Evolutionary conservation across 2,329 filamentous ascomycete genomes (phyloP).

Genomic region (Phaeosphaeriaceae sp.): DNA sequence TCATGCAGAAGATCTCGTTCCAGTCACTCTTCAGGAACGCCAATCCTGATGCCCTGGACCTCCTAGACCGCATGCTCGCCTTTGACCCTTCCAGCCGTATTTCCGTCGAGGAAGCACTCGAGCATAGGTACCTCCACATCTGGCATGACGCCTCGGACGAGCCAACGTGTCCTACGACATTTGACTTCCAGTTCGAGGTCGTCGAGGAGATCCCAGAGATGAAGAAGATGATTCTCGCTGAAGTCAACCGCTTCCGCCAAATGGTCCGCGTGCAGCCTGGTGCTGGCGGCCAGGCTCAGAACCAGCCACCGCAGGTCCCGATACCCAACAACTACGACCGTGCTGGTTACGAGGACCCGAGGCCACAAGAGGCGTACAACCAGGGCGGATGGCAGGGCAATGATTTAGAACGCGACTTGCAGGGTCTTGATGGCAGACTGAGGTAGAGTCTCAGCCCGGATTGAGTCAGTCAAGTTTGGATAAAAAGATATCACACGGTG

Average conservation of each 20-base stretch:
- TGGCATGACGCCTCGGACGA: slow-evolving; percentile 99
- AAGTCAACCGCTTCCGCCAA: slow-evolving; percentile 84
- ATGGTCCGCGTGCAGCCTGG: slow-evolving; percentile 55
- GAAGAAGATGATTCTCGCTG: slow-evolving; percentile 96
- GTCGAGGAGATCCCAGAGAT: slow-evolving; percentile 93
- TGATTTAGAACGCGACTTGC: slow-evolving; percentile 57
- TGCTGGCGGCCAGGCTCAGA: slow-evolving; percentile 35
- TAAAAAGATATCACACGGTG: slow-evolving; percentile 9
- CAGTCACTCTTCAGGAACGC: slow-evolving; percentile 87
- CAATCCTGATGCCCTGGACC: slow-evolving; percentile 93
- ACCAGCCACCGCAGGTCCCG: slow-evolving; percentile 62
- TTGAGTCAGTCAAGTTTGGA: slow-evolving; percentile 10
- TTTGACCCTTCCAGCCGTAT: slow-evolving; percentile 96
- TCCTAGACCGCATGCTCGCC: slow-evolving; percentile 95
- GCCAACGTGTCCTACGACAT: slow-evolving; percentile 88
- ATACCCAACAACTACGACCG: slow-evolving; percentile 68
- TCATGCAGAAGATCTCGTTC: slow-evolving; percentile 94
- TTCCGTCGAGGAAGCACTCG: slow-evolving; percentile 90
- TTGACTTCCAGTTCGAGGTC: slow-evolving; percentile 99
- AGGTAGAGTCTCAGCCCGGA: slow-evolving; percentile 15
- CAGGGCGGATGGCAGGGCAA: slow-evolving; percentile 45
- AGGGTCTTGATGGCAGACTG: slow-evolving; percentile 50
- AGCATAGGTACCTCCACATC: slow-evolving; percentile 95
- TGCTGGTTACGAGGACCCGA: slow-evolving; percentile 66
- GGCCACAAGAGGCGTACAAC: slow-evolving; percentile 64